Percentiles rank a stretch among this genome's conserved stretches.
phyloP scores from a whole-genome alignment of 208 protist species.

The Leishmania lainsoni region DNA sequence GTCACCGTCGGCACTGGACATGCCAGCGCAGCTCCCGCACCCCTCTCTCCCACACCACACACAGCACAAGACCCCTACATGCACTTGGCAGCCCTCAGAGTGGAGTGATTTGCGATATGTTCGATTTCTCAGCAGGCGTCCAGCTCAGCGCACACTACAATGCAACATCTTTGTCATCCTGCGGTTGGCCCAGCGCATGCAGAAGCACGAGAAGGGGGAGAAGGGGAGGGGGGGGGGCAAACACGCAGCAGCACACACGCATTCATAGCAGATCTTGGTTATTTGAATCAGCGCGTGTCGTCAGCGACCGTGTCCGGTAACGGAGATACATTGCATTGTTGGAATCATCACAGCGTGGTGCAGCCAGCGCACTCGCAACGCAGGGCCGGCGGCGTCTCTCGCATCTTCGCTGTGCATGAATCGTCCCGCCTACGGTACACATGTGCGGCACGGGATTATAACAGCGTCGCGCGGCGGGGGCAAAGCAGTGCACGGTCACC shows the following conservation, averaged over 20 bases:
- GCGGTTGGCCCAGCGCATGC: neutral
- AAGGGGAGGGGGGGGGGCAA: too few relatives aligned
- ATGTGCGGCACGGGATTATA: constrained; percentile 43
- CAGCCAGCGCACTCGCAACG: neutral
- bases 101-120: constrained; percentile 42
- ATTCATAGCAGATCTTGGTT: constrained; percentile 88
- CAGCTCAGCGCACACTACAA: constrained; percentile 38
- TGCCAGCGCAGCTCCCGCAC: neutral
- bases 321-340: constrained; percentile 37
- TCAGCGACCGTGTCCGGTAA: constrained; percentile 55
- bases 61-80: neutral
- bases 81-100: constrained; percentile 21
- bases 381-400: neutral
- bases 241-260: too few relatives aligned
- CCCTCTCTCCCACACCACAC: neutral
- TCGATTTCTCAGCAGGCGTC: constrained; percentile 35
- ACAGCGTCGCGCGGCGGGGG: neutral
- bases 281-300: constrained; percentile 67
- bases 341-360: constrained; percentile 6
- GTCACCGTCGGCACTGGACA: constrained; percentile 31
- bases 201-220: neutral
- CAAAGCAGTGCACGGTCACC: neutral
- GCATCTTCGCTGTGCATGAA: constrained; percentile 61
- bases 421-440: constrained; percentile 29
- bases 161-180: constrained; percentile 28